Evolutionary conservation across 2,329 filamentous ascomycete species (phyloP), one percentile per base, ranked within the genome.

Genomic region (Gnomoniopsis smithogilvyi): DNA sequence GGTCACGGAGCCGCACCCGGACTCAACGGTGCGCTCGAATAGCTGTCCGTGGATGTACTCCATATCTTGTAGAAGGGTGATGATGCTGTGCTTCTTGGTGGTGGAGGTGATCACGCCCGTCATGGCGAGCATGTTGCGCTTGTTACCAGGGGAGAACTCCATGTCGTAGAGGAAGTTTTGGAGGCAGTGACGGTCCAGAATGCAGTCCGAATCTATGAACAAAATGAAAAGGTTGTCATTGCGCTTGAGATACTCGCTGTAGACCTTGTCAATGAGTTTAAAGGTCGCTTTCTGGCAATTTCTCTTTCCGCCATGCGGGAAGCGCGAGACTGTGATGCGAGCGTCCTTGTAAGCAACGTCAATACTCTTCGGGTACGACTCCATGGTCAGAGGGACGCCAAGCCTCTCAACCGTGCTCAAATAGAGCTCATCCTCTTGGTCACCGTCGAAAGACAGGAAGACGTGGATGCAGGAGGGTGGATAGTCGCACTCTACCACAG

Each of bases 111-210:
- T 98, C 69, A 98, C 91, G 34, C 94, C 94, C 15, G 94, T 98
- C 92, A 97, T 97, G 55, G 94, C 94, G 69, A 98, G 80, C 91
- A 96, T 97, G 71, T 96, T 91, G 69, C 88, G 86, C 69, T 90
- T 87, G 75, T 93, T 96, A 56, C 93, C 93, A 1, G 94, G 94
- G 73, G 94, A 96, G 62, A 98, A 80, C 74, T 98, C 92, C 95
- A 98, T 98, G 71, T 98, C 94, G 74, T 95, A 97, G 77, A 98
- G 91, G 74, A 98, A 98, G 73, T 97, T 98, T 71, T 97, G 94
- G 61, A 98, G 84, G 71, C 94, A 98, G 45, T 93, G 86, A 60
- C 87, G 85, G 76, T 98, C 94, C 52, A 98, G 79, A 63, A 97
- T 95, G 74, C 95, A 98, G 72, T 98, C 94, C 0, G 93, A 97